Evolutionary conservation across 1,139 yeast species (phyloP), one percentile per base, ranked within the genome.

Genomic region (Blastobotrys raffinosifermentans): DNA sequence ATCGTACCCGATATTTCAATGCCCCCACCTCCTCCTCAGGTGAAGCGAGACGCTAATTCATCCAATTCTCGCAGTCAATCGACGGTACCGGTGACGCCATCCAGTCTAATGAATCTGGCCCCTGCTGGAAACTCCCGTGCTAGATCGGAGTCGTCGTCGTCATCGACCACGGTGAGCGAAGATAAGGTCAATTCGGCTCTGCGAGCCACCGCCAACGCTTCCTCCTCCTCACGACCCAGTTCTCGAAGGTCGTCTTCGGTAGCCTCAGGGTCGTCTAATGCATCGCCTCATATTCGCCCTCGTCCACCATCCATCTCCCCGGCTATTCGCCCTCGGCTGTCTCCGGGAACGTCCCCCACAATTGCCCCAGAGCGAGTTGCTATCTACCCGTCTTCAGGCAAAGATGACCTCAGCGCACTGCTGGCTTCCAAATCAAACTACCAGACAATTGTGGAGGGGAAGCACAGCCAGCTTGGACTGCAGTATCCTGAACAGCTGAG

Each of bases 401-500:
- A 25, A 14, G 27, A 25, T 2, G 63, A 63, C 36, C 44, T 58
- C 25, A 49, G 57, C 10, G 51, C 54, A n/a, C 44, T 63, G 33
- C 54, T 61, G 34, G 67, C 66, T 19, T 50, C 64, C 15, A 63
- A 64, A 45, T 63, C 69, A 22, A 66, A 66, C 45, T 64, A 66
- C 44, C 71, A 66, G 45, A 61, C 63, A 45, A 63, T 66, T 23
- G 54, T 66, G n/a, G 71, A 66, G 38, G 70, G 70, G 26, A 63
- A 59, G 18, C 69, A 66, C 49, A 55, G 50, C 37, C 66, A 62
- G 35, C 54, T 66, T 14, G 70, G 69, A 2, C 51, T 66, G 20
- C 47, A 60, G 20, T 62, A 64, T 35, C 69, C 70, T 1, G 67
- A 62, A 36, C 62, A 61, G 13, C 49, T 66, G 34, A 53, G 63